Percentiles rank a stretch among this genome's conserved stretches.
Conservation (phyloP, 2,329 filamentous ascomycete species). For the Ceratocystis destructans region DNA sequence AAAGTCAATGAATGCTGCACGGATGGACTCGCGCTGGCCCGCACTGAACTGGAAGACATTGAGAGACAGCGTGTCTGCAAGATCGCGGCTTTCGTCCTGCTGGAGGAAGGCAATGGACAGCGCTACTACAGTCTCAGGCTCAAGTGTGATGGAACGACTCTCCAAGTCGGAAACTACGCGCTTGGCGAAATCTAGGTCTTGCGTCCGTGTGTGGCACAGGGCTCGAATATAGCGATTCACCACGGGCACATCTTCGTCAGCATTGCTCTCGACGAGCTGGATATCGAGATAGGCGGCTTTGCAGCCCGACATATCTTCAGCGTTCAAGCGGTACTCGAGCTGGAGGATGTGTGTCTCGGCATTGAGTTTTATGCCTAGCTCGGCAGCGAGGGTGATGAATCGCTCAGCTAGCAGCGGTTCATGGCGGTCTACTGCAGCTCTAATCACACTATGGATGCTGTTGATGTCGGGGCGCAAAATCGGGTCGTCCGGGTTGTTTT, state of each 20-base stretch:
- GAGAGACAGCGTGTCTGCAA: conserved; percentile 67
- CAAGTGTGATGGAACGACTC: conserved; percentile 53
- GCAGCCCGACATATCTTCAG: conserved; percentile 58
- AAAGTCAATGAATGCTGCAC: conserved; percentile 52
- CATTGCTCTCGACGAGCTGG: conserved; percentile 37
- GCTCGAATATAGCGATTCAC: conserved; percentile 61
- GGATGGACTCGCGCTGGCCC: conserved; percentile 52
- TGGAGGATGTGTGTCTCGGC: conserved; percentile 58
- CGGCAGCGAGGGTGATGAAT: conserved; percentile 52
- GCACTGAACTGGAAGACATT: conserved; percentile 58
- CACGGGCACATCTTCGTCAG: conserved; percentile 44
- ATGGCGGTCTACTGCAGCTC: conserved; percentile 53
- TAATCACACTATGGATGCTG: conserved; percentile 65
- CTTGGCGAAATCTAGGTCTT: conserved; percentile 57
- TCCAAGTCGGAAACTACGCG: conserved; percentile 61
- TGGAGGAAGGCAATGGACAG: conserved; percentile 62
- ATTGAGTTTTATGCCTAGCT: conserved; percentile 53
- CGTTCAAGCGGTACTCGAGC: conserved; percentile 60
- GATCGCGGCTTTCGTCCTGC: conserved; percentile 62
- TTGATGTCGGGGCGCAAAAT: conserved; percentile 46
- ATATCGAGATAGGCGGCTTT: conserved; percentile 51
- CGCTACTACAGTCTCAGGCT: conserved; percentile 58
- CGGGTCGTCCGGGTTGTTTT: conserved; percentile 33
- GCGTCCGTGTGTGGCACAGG: conserved; percentile 45
- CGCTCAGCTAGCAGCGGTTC: conserved; percentile 62